Evolutionary conservation across 2,329 filamentous ascomycete species (phyloP).

Genomic region (Neofusicoccum ribis): DNA sequence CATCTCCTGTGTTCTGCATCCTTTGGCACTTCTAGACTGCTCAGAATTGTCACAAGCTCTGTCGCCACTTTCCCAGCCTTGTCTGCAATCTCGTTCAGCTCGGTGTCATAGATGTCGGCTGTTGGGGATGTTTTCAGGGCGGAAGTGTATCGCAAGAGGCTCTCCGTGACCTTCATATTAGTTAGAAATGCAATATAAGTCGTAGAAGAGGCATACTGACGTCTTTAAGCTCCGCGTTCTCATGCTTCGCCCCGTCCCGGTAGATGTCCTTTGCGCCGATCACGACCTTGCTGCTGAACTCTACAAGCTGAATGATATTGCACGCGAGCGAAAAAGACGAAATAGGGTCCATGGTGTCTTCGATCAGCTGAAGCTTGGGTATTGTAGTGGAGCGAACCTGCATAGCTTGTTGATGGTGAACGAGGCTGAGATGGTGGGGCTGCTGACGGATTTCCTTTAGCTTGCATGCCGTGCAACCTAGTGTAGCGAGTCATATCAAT

Average conservation of each 20-base stretch:
- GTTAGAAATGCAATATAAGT: neutral
- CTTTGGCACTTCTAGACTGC: neutral
- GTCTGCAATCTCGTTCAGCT: neutral
- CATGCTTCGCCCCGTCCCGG: neutral
- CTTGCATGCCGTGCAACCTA: no score
- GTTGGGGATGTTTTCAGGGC: neutral
- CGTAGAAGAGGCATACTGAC: neutral
- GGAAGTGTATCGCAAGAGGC: neutral
- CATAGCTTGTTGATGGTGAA: no score
- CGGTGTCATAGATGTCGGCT: neutral
- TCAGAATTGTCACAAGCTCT: neutral
- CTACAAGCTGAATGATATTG: neutral
- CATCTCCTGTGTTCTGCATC: neutral
- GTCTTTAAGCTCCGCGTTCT: neutral
- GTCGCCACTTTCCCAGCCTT: neutral
- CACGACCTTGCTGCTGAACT: neutral
- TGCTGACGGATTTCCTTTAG: no score
- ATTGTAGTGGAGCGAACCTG: no score
- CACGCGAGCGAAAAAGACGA: neutral
- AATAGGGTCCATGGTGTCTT: neutral
- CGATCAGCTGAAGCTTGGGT: no score
- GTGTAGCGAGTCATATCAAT: no score
- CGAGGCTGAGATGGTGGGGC: no score
- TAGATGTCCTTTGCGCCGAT: neutral
- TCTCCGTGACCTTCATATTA: neutral